These are phyloP conservation scores for Sporobolus alterniflorus DNA, from an alignment of 202 grass and related monocot species.

Conservation along the genomic window DNA sequence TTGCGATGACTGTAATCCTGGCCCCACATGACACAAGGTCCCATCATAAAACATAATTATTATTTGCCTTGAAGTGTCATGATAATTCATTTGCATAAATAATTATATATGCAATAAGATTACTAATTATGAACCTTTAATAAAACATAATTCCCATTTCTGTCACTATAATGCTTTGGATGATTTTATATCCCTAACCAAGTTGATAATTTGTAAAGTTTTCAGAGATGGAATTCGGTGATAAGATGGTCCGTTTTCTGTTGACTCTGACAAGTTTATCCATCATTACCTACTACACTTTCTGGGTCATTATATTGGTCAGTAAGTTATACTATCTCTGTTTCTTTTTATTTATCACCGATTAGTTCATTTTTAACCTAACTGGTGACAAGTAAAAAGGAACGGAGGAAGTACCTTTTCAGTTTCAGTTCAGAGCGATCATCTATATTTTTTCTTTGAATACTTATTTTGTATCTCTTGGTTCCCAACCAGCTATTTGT, in stretches of 20 bases:
- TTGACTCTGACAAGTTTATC: slow-evolving; percentile 76
- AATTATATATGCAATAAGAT: background rate
- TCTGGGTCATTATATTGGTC: slow-evolving; percentile 92
- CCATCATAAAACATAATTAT: background rate
- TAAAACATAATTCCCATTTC: background rate
- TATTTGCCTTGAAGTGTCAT: background rate
- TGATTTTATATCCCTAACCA: background rate
- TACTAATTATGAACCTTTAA: background rate
- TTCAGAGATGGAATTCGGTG: slow-evolving; percentile 69
- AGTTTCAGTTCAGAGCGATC: background rate
- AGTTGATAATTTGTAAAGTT: background rate
- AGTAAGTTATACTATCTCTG: slow-evolving; percentile 50
- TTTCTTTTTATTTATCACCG: no score
- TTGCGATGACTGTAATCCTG: background rate
- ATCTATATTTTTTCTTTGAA: background rate
- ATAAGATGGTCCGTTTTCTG: slow-evolving; percentile 75
- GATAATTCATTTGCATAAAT: background rate
- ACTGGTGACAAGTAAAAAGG: no score
- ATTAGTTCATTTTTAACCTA: no score
- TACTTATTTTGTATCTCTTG: slow-evolving; percentile 28
- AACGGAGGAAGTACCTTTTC: background rate
- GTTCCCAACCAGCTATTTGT: slow-evolving; percentile 65
- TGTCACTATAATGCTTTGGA: background rate
- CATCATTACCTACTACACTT: slow-evolving; percentile 88
- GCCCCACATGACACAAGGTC: background rate